Evolutionary conservation across 495 filamentous ascomycete species (phyloP).

Genomic region (Penicillium odoratum): DNA sequence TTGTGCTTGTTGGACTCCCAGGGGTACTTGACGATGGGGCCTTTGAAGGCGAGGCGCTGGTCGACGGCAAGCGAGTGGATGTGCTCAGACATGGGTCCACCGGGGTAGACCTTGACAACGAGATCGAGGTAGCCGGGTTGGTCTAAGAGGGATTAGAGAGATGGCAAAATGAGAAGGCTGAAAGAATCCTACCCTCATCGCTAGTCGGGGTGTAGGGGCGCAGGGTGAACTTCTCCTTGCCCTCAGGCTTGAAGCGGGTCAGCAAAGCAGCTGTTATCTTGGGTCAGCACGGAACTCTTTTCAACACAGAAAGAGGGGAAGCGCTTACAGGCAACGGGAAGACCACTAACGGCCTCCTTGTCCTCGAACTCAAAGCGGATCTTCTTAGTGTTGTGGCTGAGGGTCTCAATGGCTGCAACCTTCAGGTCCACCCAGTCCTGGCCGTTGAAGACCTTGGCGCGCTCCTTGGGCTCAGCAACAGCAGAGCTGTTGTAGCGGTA

Average conservation of each 20-base stretch:
- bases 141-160: slow-evolving; percentile 52
- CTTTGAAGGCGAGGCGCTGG: slow-evolving; percentile 85
- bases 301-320: neutral
- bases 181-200: slow-evolving; percentile 66
- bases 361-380: slow-evolving; percentile 83
- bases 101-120: slow-evolving; percentile 85
- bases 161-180: neutral
- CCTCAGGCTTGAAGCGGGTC: slow-evolving; percentile 79
- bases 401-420: slow-evolving; percentile 69
- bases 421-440: slow-evolving; percentile 82
- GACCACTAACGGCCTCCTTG: slow-evolving; percentile 76
- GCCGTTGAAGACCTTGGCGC: slow-evolving; percentile 66
- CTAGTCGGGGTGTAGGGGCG: slow-evolving; percentile 90
- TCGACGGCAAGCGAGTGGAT: slow-evolving; percentile 78
- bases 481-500: slow-evolving; percentile 43
- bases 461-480: slow-evolving; percentile 39
- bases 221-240: slow-evolving; percentile 77
- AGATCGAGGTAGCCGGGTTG: slow-evolving; percentile 80
- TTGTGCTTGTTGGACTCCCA: slow-evolving; percentile 93
- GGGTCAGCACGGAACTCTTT: slow-evolving; percentile 5
- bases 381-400: slow-evolving; percentile 90
- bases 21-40: slow-evolving; percentile 89
- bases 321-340: slow-evolving; percentile 68
- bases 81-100: slow-evolving; percentile 88
- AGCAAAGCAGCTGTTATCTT: slow-evolving; percentile 64